Evolutionary conservation across 2,329 filamentous ascomycete genomes (phyloP), one percentile per base, ranked within the genome.

Genomic region (Nothophoma quercina): DNA sequence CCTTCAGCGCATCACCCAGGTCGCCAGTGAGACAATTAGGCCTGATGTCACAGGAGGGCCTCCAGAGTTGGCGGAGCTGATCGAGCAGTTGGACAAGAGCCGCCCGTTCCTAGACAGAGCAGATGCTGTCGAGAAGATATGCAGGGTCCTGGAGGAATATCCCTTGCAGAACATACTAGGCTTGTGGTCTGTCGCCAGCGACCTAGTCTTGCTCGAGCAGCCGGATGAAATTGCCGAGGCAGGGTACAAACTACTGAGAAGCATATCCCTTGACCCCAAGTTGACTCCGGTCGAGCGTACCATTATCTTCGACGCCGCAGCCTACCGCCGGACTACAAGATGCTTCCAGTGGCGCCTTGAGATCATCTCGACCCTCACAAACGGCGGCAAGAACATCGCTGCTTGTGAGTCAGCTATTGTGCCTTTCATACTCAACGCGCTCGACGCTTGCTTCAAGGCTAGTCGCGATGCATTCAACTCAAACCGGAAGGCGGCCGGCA

Each of bases 281-380:
- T 58, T 77, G 39, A 67, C 64, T 5, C 54, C 69, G 2, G 59
- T 72, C 30, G 74, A 76, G 60, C 71, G 74, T 58, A 70, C 61
- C 45, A 58, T 72, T 57, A 72, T 76, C 61, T 77, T 76, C 56
- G 65, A 71, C 21, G 70, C 71, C 3, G 70, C 71, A 3, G 63
- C 60, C 10, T 48, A 64, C 28, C 66, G 63, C 51, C 63, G 67
- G 36, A 61, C 55, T 32, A 64, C 70, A 29, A 58, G 60, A 41
- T 62, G 59, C 48, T 70, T 75, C 41, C 64, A 71, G 46, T 55
- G 64, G 42, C 67, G 72, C 6, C 67, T 76, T 12, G 59, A 73
- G n/a, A 64, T 71, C 42, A 58, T 77, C 29, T 60, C 62, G 21
- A 69, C 64, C 3, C 67, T 77, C 18, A 77, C 75, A 15, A 67